Evolutionary conservation across 768 basidiomycete species (phyloP).

Genomic region (Macrolepiota albuminosa): DNA sequence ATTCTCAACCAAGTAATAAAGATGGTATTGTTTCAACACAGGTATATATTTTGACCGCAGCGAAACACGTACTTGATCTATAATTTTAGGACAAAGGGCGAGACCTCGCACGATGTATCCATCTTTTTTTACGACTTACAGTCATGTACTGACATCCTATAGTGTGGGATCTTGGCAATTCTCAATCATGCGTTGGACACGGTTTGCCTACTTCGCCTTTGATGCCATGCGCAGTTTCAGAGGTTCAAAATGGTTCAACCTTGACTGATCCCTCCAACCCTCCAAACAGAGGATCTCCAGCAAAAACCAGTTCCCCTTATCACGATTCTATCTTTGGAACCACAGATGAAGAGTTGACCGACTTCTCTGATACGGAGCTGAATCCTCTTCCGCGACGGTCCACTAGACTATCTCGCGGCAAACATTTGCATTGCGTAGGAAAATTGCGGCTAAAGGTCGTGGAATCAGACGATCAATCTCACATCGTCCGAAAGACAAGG

Average conservation of each 20-base stretch:
- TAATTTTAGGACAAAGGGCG: slow-evolving; percentile 19
- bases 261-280: neutral
- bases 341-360: slow-evolving; percentile 22
- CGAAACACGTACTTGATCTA: neutral
- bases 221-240: slow-evolving; percentile 4
- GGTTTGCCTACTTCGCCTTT: slow-evolving; percentile 10
- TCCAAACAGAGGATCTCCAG: neutral
- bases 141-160: neutral
- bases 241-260: neutral
- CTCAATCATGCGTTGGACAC: slow-evolving; percentile 6
- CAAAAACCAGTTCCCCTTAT: slow-evolving; percentile 3
- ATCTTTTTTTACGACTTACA: neutral
- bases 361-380: slow-evolving; percentile 17
- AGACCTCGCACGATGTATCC: slow-evolving; percentile 20
- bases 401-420: neutral
- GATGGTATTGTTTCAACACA: slow-evolving; percentile 15
- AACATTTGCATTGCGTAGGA: neutral
- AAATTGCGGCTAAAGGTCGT: neutral
- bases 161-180: slow-evolving; percentile 14
- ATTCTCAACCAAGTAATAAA: slow-evolving; percentile 12
- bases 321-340: slow-evolving; percentile 19
- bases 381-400: neutral
- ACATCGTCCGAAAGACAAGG: slow-evolving; percentile 3
- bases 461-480: slow-evolving; percentile 13
- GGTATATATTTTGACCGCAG: slow-evolving; percentile 4